Conservation (phyloP, 495 filamentous ascomycete species). For the Bacidia gigantensis region DNA sequence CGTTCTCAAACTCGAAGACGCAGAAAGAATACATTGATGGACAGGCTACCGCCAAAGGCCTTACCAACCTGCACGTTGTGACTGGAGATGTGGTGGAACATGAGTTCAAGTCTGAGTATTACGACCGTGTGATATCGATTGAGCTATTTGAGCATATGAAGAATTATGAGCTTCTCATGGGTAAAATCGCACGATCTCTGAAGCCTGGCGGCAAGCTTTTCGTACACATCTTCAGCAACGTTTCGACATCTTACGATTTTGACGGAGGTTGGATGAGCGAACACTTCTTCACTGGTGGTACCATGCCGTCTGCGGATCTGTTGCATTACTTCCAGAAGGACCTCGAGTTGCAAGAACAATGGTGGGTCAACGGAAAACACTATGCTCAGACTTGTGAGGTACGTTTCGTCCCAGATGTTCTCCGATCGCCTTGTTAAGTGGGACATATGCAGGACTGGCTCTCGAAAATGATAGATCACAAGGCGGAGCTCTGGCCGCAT, state of each 20-base stretch:
- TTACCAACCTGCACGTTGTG: constrained; percentile 43
- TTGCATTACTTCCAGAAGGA: constrained; percentile 52
- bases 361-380: constrained; percentile 51
- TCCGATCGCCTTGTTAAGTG: constrained; percentile 4
- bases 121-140: constrained; percentile 48
- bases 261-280: constrained; percentile 59
- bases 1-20: constrained; percentile 49
- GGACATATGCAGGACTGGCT: constrained; percentile 45
- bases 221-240: constrained; percentile 50
- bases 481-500: constrained; percentile 42
- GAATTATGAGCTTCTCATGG: constrained; percentile 51
- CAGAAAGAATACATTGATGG: constrained; percentile 51
- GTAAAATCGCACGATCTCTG: constrained; percentile 40
- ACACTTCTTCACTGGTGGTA: constrained; percentile 56
- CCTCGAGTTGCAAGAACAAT: constrained; percentile 41
- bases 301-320: constrained; percentile 53
- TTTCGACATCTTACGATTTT: constrained; percentile 48
- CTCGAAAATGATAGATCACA: constrained; percentile 36
- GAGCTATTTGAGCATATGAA: constrained; percentile 67
- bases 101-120: constrained; percentile 39
- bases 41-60: constrained; percentile 35
- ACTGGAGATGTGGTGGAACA: constrained; percentile 48
- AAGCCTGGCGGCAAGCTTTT: constrained; percentile 48
- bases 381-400: constrained; percentile 55
- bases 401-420: constrained; percentile 10